phyloP scores from a whole-genome alignment of 2,329 filamentous ascomycete genomes.

The Neofusicoccum umdonicola region DNA sequence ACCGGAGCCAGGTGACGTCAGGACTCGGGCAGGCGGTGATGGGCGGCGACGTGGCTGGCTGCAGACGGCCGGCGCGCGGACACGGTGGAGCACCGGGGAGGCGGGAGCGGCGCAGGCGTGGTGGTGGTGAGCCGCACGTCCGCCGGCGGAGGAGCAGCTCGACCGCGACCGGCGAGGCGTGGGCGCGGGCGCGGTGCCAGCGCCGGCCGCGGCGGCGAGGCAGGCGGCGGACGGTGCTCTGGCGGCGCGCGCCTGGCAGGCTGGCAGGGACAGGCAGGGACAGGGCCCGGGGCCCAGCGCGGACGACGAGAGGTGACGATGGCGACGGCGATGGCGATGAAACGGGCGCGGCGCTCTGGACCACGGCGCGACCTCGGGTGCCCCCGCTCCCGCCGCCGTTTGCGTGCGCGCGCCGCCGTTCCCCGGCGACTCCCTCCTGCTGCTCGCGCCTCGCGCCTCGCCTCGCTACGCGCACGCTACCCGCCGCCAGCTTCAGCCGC shows the following conservation, averaged over 20 bases:
- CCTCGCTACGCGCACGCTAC: no score
- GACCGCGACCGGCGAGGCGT: background rate
- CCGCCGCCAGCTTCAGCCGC: no score
- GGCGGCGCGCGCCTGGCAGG: background rate
- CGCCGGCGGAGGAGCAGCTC: background rate
- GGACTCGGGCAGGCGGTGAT: background rate
- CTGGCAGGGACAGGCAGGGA: background rate
- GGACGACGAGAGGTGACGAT: background rate
- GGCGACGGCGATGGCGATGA: conserved; percentile 6
- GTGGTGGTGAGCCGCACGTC: background rate
- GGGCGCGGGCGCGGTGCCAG: background rate
- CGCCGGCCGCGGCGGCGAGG: background rate
- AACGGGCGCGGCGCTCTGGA: background rate
- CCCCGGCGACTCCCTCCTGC: no score
- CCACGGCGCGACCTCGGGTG: no score
- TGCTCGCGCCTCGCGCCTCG: no score
- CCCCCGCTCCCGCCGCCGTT: no score
- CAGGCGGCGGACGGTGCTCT: background rate
- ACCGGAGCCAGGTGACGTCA: background rate
- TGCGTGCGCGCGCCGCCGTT: no score
- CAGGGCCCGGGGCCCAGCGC: background rate
- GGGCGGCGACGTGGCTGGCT: conserved; percentile 2
- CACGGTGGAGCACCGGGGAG: conserved; percentile 4
- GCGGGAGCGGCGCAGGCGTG: background rate
- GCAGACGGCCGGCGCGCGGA: background rate